Evolutionary conservation across 106 monocot species (phyloP), one percentile per base, ranked within the genome.

Genomic region (Allium cepa): DNA sequence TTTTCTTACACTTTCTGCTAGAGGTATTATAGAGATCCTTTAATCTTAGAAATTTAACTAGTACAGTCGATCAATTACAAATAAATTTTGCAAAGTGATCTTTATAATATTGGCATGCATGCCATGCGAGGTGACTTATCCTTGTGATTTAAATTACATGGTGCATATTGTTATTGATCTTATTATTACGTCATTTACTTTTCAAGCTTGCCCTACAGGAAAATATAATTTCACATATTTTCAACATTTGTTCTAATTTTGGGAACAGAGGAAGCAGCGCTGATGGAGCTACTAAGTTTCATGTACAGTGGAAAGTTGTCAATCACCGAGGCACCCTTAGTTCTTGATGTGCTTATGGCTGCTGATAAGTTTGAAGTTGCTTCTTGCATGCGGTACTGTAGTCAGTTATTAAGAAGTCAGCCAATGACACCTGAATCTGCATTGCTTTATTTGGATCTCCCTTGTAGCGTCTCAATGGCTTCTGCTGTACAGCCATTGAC

Each of bases 311-410:
- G 89, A 46, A 90, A 90, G 78, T 61, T 90, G 36, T 73, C 82
- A 15, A 85, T 73, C 14, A 72, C 70, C 17, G 71, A 77, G 46
- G 71, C 85, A 3, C 53, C 82, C 9, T 72, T 70, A 14, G 62
- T 90, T n/a, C 62, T 90, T 12, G 89, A 90, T 75, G 82, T 90
- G 46, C 59, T 90, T 47, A 82, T 90, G 85, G 89, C 89, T 36
- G 89, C 89, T 16, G 89, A 90, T 57, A 90, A 90, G 50, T 90
- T 90, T 75, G 89, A 90, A 66, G 89, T 90, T 70, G 82, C 78
- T 76, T 90, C 85, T 36, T 90, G 89, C 68, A 85, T 90, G 82
- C 77, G 89, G 14, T 64, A 90, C 72, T 90, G 89, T 69, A 85
- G 89, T 55, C 79, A 85, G 69, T 59, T 80, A 75, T 77, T 90